These are phyloP conservation scores for Alternaria metachromatica DNA, from an alignment of 2,329 filamentous ascomycete species.

Conservation along the genomic window DNA sequence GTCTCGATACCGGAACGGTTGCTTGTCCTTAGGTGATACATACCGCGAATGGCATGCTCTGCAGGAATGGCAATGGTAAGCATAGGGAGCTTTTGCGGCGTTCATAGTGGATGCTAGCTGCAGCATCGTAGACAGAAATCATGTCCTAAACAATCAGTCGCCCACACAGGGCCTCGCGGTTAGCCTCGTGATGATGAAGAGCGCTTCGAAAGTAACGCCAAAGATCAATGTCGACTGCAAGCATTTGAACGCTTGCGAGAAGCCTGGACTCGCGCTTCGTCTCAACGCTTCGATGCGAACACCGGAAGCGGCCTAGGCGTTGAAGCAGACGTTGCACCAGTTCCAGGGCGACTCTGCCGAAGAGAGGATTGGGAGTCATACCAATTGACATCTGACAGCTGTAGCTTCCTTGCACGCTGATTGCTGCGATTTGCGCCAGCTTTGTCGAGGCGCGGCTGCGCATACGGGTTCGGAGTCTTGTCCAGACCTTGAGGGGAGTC, in stretches of 20 bases:
- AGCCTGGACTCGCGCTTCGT: constrained; percentile 7
- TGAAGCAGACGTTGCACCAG: constrained; percentile 9
- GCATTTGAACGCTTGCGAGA: constrained; percentile 6
- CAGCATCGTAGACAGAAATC: constrained; percentile 33
- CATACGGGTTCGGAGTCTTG: constrained; percentile 52
- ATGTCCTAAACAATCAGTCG: constrained; percentile 38
- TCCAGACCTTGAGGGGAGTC: constrained; percentile 48
- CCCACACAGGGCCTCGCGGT: constrained; percentile 35
- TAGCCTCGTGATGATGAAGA: constrained; percentile 25
- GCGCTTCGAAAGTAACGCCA: constrained; percentile 4
- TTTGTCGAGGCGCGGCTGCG: constrained; percentile 60
- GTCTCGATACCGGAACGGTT: not conserved
- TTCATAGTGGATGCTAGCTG: constrained; percentile 29
- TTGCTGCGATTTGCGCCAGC: constrained; percentile 70
- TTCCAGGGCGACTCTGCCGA: constrained; percentile 17
- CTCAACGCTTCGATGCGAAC: constrained; percentile 19
- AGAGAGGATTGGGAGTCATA: constrained; percentile 59
- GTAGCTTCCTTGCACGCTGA: constrained; percentile 86
- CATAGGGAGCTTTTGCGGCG: constrained; percentile 7
- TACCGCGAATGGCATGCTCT: constrained; percentile 8
- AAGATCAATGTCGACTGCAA: constrained; percentile 14
- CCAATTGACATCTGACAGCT: constrained; percentile 98
- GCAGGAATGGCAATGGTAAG: constrained; percentile 2
- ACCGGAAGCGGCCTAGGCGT: constrained; percentile 2
- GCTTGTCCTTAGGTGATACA: constrained; percentile 2